These are phyloP conservation scores for Suhomyces vadensis DNA, from an alignment of 805 yeast genomes.

Conservation along the genomic window DNA sequence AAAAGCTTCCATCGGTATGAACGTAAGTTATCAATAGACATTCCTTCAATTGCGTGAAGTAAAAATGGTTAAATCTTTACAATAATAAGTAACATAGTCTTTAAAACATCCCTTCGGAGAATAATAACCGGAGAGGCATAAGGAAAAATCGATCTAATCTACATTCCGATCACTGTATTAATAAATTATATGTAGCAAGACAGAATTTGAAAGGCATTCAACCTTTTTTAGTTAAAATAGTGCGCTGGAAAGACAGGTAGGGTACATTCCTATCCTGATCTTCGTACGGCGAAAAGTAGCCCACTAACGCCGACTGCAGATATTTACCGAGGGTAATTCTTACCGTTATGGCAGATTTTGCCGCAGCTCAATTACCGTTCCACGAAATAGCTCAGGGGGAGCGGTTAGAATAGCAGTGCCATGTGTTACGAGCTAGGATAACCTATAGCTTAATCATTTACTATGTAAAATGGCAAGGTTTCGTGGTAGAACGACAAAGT, in stretches of 20 bases:
- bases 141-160: background rate
- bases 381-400: too few relatives aligned
- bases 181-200: background rate
- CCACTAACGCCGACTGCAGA: too few relatives aligned
- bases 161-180: background rate
- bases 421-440: too few relatives aligned
- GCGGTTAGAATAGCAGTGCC: too few relatives aligned
- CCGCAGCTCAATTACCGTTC: background rate
- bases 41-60: background rate
- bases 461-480: too few relatives aligned
- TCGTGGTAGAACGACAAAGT: too few relatives aligned
- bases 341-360: background rate
- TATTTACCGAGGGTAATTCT: background rate
- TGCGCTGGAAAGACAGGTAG: background rate
- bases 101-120: background rate
- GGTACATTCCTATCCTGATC: background rate
- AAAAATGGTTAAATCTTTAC: background rate
- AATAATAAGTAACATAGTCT: background rate
- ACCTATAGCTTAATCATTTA: too few relatives aligned
- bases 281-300: constrained; percentile 1
- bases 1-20: background rate
- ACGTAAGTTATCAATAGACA: background rate
- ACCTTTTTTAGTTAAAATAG: background rate
- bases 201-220: background rate
- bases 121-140: background rate